phyloP scores from a whole-genome alignment of 2,329 filamentous ascomycete species.

The Knufia fluminis region DNA sequence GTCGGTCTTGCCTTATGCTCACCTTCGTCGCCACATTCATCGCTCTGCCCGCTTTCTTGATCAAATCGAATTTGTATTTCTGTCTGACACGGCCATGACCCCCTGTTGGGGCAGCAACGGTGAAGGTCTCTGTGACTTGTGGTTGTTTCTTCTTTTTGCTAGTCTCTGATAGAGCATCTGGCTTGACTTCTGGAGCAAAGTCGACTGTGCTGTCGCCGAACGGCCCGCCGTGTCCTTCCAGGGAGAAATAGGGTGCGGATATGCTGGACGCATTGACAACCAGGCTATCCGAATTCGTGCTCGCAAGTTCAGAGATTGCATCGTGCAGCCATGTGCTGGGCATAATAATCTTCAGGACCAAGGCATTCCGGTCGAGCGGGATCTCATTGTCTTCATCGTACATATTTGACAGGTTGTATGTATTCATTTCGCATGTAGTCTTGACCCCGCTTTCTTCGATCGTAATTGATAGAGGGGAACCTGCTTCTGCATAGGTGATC shows the following conservation, averaged over 20 bases:
- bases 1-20: slow-evolving; percentile 74
- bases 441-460: slow-evolving; percentile 79
- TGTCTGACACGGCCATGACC: slow-evolving; percentile 56
- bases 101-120: slow-evolving; percentile 48
- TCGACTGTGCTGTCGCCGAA: slow-evolving; percentile 53
- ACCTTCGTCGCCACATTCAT: slow-evolving; percentile 92
- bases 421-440: slow-evolving; percentile 81
- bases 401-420: slow-evolving; percentile 52
- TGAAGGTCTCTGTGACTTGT: slow-evolving; percentile 42
- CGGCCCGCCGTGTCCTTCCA: slow-evolving; percentile 55
- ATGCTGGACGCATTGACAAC: slow-evolving; percentile 56
- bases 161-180: slow-evolving; percentile 30
- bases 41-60: slow-evolving; percentile 79
- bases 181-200: slow-evolving; percentile 43
- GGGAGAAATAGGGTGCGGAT: slow-evolving; percentile 59
- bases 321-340: slow-evolving; percentile 46
- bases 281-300: slow-evolving; percentile 62
- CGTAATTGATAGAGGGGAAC: slow-evolving; percentile 72
- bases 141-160: slow-evolving; percentile 27
- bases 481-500: slow-evolving; percentile 64
- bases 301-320: slow-evolving; percentile 45
- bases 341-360: slow-evolving; percentile 93
- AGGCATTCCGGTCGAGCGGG: slow-evolving; percentile 69
- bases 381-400: slow-evolving; percentile 63
- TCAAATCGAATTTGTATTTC: slow-evolving; percentile 75